Evolutionary conservation across 2,329 filamentous ascomycete species (phyloP).

Genomic region (Alternaria consortialis): DNA sequence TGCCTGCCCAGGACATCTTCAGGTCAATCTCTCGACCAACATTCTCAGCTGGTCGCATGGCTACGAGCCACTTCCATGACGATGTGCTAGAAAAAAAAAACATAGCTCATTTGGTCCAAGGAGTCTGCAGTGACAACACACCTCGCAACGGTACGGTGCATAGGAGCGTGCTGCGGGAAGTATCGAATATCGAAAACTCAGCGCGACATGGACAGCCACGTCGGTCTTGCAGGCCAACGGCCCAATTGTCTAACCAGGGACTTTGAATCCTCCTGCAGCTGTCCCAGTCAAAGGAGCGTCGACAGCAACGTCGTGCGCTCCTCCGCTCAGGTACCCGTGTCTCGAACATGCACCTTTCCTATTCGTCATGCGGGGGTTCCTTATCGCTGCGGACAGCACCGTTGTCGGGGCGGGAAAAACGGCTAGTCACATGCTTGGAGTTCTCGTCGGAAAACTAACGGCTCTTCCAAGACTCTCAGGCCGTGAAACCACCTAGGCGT

Average conservation of each 20-base stretch:
- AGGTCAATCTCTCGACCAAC: constrained; percentile 32
- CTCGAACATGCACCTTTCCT: constrained; percentile 11
- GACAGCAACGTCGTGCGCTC: constrained; percentile 15
- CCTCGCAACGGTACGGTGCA: constrained; percentile 21
- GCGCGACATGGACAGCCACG: constrained; percentile 42
- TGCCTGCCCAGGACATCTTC: constrained; percentile 11
- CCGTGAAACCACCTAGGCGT: constrained; percentile 28
- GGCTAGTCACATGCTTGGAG: constrained; percentile 15
- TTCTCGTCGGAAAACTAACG: constrained; percentile 20
- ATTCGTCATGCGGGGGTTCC: constrained; percentile 1
- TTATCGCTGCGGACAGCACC: constrained; percentile 7
- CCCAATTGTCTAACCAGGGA: constrained; percentile 24
- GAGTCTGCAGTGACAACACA: constrained; percentile 26
- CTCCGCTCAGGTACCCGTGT: constrained; percentile 31
- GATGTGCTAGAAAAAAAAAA: not conserved
- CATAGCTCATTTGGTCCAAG: constrained; percentile 5
- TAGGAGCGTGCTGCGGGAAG: constrained; percentile 20
- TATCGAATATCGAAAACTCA: constrained; percentile 25
- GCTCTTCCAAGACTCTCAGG: constrained; percentile 17
- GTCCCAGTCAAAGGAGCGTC: constrained; percentile 11
- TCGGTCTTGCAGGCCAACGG: constrained; percentile 37
- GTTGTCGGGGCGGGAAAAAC: constrained; percentile 13
- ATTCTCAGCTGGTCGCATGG: constrained; percentile 20
- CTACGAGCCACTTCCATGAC: not conserved
- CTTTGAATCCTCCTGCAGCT: constrained; percentile 23